Evolutionary conservation across 257 asterid species (phyloP).

Genomic region (Asclepias syriaca): DNA sequence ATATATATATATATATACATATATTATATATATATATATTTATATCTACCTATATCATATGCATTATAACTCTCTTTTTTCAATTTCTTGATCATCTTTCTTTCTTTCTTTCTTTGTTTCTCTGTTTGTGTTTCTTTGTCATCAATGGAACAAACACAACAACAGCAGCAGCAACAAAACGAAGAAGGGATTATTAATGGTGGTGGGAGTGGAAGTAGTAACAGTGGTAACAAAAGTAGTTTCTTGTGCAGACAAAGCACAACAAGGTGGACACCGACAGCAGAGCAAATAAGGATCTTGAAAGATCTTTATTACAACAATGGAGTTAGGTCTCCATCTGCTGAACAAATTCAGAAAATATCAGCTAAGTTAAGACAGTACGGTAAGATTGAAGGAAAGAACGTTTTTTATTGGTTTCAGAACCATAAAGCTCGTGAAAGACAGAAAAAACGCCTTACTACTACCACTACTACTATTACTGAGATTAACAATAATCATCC

Average conservation of each 20-base stretch:
- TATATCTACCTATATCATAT: too few relatives aligned
- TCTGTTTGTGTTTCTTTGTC: not conserved
- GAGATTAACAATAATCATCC: too few relatives aligned
- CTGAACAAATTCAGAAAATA: conserved; percentile 92
- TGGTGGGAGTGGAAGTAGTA: not conserved
- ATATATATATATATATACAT: too few relatives aligned
- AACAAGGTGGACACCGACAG: conserved; percentile 90
- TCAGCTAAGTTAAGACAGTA: conserved; percentile 84
- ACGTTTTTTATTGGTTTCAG: conserved; percentile 97
- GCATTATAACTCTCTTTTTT: conserved; percentile 18
- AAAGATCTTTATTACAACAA: conserved; percentile 96
- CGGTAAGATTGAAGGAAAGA: conserved; percentile 97
- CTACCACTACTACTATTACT: conserved; percentile 24
- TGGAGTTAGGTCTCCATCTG: conserved; percentile 87
- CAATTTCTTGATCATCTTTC: not conserved
- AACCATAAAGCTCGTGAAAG: conserved; percentile 97
- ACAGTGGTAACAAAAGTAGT: conserved; percentile 15
- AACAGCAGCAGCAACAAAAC: conserved; percentile 21
- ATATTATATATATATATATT: too few relatives aligned
- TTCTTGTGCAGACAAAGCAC: conserved; percentile 81
- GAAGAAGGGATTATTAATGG: conserved; percentile 19
- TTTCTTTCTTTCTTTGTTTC: conserved; percentile 3
- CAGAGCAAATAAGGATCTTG: conserved; percentile 83
- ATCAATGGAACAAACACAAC: conserved; percentile 37
- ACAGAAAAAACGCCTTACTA: conserved; percentile 83